Evolutionary conservation across 768 basidiomycete genomes (phyloP), one percentile per base, ranked within the genome.

Genomic region (Trichaptum fuscoviolaceum): DNA sequence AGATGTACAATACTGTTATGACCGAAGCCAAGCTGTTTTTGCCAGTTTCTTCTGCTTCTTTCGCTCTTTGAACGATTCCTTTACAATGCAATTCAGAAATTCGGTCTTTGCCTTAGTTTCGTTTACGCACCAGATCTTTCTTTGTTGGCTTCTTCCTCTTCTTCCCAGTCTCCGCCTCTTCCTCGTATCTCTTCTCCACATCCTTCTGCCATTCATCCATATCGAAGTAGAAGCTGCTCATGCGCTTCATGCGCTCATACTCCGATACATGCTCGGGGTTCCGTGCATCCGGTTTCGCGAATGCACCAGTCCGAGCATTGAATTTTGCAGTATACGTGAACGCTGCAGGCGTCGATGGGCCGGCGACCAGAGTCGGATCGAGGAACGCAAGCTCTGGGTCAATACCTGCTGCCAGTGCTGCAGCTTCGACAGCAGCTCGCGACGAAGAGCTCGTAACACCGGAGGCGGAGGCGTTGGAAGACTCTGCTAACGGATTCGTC

Each of bases 151-250:
- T 77, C 76, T 93, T 93, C 70, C 89, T 83, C 80, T 92, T 93
- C 81, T 85, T 90, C 24, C 83, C 84, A 18, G 80, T 82, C n/a
- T 72, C 83, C 61, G 77, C 85, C 20, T 83, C 86, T 64, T 81
- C 80, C 64, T 78, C 68, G 74, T 77, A 75, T 34, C 82, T 75
- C 63, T 80, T 75, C 27, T 85, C 90, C 2, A 91, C 81, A 30
- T 93, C 85, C 64, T 83, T 69, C 76, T 93, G 88, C 92, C 92
- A 95, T 61, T 82, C 83, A n/a, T 81, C 82, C 24, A 92, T 88
- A 69, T 95, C 92, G 68, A 95, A 95, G 76, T 92, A 95, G 71
- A 92, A 90, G 72, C 89, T 84, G 80, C 90, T 92, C 92, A 94
- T 94, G 58, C 93, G 84, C 75, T 88, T 87, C 72, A 87, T 87